Conservation (phyloP, 2,329 filamentous ascomycete species). For the Phyllosticta citriasiana region DNA sequence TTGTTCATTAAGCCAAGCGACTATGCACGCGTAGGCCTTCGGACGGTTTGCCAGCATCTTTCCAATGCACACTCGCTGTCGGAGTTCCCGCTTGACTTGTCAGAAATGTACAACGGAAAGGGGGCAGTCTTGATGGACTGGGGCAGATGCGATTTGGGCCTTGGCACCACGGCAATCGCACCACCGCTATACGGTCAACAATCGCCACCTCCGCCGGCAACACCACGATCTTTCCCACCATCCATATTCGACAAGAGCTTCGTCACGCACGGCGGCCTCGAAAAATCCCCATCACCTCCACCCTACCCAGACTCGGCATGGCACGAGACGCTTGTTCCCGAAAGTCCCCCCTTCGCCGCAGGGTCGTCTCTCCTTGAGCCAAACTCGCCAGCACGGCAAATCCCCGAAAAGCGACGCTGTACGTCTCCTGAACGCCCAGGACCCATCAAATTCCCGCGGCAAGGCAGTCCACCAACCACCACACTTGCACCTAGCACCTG, state of each 20-base stretch:
- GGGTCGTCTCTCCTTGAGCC: background rate
- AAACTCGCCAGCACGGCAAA: background rate
- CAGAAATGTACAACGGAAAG: background rate
- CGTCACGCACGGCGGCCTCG: background rate
- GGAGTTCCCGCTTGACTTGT: background rate
- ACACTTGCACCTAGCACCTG: background rate
- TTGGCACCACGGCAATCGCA: background rate
- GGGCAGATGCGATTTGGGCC: background rate
- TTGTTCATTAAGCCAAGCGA: constrained; percentile 8
- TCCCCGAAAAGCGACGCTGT: background rate
- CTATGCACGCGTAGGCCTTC: constrained; percentile 1
- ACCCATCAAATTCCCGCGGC: background rate
- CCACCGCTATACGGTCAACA: background rate
- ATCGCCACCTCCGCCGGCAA: background rate
- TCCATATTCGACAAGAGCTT: background rate
- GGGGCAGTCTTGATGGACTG: constrained; percentile 1
- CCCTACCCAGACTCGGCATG: background rate
- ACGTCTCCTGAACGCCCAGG: background rate
- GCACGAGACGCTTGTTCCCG: background rate
- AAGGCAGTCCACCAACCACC: background rate
- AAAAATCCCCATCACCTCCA: background rate
- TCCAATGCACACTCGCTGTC: background rate
- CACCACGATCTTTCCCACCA: background rate
- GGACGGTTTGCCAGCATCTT: background rate
- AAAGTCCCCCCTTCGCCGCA: background rate